These are phyloP conservation scores for Xerocomellus intermedius DNA, from an alignment of 768 basidiomycete species.

Conservation along the genomic window DNA sequence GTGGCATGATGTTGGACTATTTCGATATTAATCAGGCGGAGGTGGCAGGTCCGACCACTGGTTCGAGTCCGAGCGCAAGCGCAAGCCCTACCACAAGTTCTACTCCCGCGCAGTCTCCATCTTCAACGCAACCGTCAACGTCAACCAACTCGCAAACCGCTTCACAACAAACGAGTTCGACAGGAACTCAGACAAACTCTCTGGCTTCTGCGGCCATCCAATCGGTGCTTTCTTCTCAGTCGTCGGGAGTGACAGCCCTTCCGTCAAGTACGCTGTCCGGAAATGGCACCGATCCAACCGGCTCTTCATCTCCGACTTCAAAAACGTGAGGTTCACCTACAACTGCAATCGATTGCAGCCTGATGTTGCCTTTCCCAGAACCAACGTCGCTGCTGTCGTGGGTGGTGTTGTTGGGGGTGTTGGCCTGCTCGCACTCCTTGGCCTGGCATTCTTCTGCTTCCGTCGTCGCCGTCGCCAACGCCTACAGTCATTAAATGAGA, in stretches of 20 bases:
- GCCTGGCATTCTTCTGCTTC: constrained; percentile 8
- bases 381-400: constrained; percentile 11
- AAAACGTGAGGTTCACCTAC: constrained; percentile 10
- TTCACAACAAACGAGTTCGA: background rate
- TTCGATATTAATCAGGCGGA: constrained; percentile 23
- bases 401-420: constrained; percentile 22
- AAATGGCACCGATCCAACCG: background rate
- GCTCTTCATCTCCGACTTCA: constrained; percentile 2
- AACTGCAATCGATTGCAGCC: background rate
- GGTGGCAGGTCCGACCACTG: constrained; percentile 9
- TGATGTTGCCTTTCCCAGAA: constrained; percentile 8
- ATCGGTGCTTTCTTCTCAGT: constrained; percentile 5
- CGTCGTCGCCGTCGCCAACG: constrained; percentile 10
- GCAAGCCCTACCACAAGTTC: background rate
- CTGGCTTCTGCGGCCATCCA: background rate
- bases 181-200: background rate
- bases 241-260: constrained; percentile 6
- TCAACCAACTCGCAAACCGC: background rate
- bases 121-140: background rate
- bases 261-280: constrained; percentile 16
- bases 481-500: background rate
- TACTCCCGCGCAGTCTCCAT: constrained; percentile 6
- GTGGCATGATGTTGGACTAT: constrained; percentile 32
- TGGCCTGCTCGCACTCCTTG: constrained; percentile 17
- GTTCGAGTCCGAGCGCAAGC: background rate